Base-by-base conservation (phyloP, 768 basidiomycete genomes). In the Lentinus brumalis region DNA sequence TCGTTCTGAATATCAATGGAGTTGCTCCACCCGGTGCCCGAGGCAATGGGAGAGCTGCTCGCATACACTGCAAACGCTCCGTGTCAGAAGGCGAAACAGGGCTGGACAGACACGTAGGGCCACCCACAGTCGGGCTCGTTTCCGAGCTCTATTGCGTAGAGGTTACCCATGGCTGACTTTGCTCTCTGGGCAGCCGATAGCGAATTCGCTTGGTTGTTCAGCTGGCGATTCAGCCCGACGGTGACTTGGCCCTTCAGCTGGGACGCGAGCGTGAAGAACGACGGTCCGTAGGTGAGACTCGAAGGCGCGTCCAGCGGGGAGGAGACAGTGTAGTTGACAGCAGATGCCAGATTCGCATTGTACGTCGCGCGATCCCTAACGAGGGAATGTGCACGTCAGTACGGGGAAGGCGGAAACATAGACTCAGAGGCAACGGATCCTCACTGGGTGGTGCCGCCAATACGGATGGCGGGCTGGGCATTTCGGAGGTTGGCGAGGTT, bases 301-400 rank as follows among this genome's bases (percentile, higher is more conserved):
- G 59, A 57, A 1, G 76, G 77, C 1, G 77, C 77, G 58, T 75
- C 76, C 4, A 70, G 71, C 9, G 75, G 69, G 15, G 67, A 67
- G 3, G 74, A 69, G 9, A 78, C 76, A 10, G 74, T 76, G 60
- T 76, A 78, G 55, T 73, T 71, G 7, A 77, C 77, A 14, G 76
- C 70, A 12, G 64, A 50, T 18, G 63, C 46, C 26, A 77, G 66
- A 39, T 50, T 62, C 0, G 76, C 64, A 57, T 75, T 69, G 60
- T 73, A 78, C 21, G 76, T 77, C n/a, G 77, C 77, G 38, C 77
- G 74, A 53, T 78, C 77, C 53, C 77, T 78, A 58, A 1, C 50
- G 5, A 30, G 11, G n/a, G 50, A 15, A 40, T n/a, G 52, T 41
- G 12, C 7, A 26, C 14, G 35, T 8, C 35, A 10, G 26, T 14